Percentiles rank a stretch among this genome's conserved stretches.
Conservation (phyloP, 2,329 filamentous ascomycete genomes). For the Verruconis gallopava region DNA sequence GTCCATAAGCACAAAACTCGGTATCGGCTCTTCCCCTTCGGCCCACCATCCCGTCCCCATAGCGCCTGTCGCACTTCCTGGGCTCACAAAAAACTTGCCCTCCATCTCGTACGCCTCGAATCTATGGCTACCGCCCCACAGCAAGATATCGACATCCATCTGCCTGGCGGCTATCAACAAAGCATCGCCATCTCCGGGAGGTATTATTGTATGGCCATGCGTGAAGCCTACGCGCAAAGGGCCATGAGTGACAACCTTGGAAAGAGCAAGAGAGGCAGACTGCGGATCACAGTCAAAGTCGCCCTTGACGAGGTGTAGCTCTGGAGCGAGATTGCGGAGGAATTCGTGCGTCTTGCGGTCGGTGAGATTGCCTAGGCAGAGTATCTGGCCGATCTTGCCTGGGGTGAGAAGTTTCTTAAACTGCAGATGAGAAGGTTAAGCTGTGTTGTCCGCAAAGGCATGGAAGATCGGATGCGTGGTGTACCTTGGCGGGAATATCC, state of each 20-base stretch:
- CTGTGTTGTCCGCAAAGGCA: constrained; percentile 1
- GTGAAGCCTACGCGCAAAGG: constrained; percentile 56
- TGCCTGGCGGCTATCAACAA: constrained; percentile 55
- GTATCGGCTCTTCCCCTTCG: constrained; percentile 53
- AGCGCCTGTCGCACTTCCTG: constrained; percentile 54
- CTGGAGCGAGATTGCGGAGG: constrained; percentile 42
- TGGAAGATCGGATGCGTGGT: too few relatives aligned
- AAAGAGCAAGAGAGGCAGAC: constrained; percentile 49
- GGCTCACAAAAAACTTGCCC: constrained; percentile 59
- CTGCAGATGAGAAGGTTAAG: constrained; percentile 16
- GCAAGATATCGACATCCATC: constrained; percentile 57
- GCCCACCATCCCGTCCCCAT: constrained; percentile 47
- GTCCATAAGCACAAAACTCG: constrained; percentile 96
- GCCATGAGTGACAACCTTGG: constrained; percentile 58
- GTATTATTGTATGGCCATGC: constrained; percentile 58
- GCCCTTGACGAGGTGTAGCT: constrained; percentile 57
- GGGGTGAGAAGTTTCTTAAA: constrained; percentile 45
- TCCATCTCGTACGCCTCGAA: constrained; percentile 63
- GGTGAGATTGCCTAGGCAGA: constrained; percentile 46
- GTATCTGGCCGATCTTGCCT: constrained; percentile 44
- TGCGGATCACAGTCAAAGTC: constrained; percentile 56
- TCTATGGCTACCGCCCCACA: constrained; percentile 57
- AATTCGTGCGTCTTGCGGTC: constrained; percentile 44
- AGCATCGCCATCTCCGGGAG: constrained; percentile 53
- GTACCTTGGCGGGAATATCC: constrained; percentile 30